phyloP scores from a whole-genome alignment of 768 basidiomycete species.

The Podaxis mareebaensis region DNA sequence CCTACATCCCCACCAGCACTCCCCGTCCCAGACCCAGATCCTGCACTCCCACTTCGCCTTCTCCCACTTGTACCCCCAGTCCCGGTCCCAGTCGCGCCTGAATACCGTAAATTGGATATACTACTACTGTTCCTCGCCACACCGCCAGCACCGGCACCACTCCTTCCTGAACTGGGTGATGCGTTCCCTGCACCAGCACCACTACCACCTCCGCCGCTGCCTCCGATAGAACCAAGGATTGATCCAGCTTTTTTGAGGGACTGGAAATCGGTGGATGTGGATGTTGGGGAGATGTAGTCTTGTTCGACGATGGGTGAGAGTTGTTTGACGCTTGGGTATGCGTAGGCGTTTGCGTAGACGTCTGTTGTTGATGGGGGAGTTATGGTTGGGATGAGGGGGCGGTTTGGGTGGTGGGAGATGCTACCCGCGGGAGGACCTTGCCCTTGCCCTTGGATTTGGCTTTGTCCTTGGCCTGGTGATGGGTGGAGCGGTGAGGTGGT shows the following conservation, averaged over 20 bases:
- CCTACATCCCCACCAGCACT: neutral
- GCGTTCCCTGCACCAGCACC: too few relatives aligned
- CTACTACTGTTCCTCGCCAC: slow-evolving; percentile 3
- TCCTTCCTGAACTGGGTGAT: too few relatives aligned
- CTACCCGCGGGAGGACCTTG: too few relatives aligned
- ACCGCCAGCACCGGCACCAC: neutral
- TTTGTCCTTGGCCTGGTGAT: too few relatives aligned
- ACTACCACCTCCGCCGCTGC: too few relatives aligned
- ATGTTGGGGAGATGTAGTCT: slow-evolving; percentile 56
- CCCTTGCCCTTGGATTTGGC: too few relatives aligned
- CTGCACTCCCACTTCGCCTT: neutral
- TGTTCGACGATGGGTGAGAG: slow-evolving; percentile 70
- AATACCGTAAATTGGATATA: neutral
- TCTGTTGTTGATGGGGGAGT: slow-evolving; percentile 26
- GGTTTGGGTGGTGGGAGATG: neutral
- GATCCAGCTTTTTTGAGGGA: slow-evolving; percentile 20
- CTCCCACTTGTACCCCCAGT: neutral
- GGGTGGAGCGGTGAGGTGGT: neutral
- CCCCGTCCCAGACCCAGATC: neutral
- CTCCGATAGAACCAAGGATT: slow-evolving; percentile 10
- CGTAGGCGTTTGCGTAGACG: slow-evolving; percentile 36
- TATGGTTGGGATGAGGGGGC: slow-evolving; percentile 12
- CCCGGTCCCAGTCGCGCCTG: neutral
- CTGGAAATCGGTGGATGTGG: slow-evolving; percentile 15
- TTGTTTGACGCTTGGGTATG: slow-evolving; percentile 40